Base-by-base conservation (phyloP, 2,329 filamentous ascomycete species). In the Lecanosticta acicola region DNA sequence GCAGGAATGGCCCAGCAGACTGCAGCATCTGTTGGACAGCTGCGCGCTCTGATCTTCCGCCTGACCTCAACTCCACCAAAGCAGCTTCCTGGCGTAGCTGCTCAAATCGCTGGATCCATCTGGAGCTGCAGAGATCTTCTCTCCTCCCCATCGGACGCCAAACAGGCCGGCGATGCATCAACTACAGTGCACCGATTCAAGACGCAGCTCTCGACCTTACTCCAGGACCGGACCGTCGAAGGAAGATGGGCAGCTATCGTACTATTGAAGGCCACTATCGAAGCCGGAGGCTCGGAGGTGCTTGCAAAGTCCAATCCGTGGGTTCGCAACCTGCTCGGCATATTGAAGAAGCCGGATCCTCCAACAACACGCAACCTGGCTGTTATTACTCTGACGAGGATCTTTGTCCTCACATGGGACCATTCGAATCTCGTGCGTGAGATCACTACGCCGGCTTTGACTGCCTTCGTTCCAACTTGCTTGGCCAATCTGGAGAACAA, bases 361-460 rank as follows among this genome's bases (percentile, higher is more conserved):
- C 66, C 78, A 4, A 79, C 83, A 3, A 82, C 82, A 26, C 94
- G 93, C 63, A 85, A 85, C 63, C 67, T 96, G 48, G 80, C 80
- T 55, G 73, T 95, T 40, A 78, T 93, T 50, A 80, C 86, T 11
- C 71, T 96, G 50, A 85, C 86, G 16, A 83, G 85, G 60, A 89
- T 96, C 56, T 96, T 93, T 69, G 77, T 81, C 56, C 77, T 93
- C 29, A 84, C 90, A 33, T 86, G 89, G 61, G 80, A 84, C 32
- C 89, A 89, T 61, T 87, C 85, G 49, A 93, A 87, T 7, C 73
- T 96, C 43, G 75, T 91, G 36, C 79, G 91, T 57, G 90, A 96
- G 63, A 87, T 96, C 50, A 90, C 86, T 1, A 94, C 89, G 0
- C 88, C 88, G 2, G 86, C 81, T 2, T 71, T 96, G 16, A 81